Evolutionary conservation across 2,329 filamentous ascomycete species (phyloP), one percentile per base, ranked within the genome.

Genomic region (Botrytis deweyae): DNA sequence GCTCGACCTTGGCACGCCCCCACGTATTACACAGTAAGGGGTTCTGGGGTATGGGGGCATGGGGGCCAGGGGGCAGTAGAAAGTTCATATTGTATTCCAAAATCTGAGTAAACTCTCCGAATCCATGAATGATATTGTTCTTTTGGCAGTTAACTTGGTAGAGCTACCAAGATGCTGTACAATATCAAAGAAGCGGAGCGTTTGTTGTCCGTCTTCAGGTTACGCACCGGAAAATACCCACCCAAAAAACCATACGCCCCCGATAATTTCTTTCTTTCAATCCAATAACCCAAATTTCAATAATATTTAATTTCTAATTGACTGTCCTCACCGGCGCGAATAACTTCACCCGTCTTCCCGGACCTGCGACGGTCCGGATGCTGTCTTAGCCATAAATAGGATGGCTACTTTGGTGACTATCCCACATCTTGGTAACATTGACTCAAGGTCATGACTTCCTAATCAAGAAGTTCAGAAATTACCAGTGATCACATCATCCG

Each of bases 1-100:
- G 70, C 70, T 72, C 49, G 18, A 66, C 22, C 70, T 72, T 66
- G 70, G 61, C 70, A 42, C 33, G 42, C 36, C 49, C 40, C 38
- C 70, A 44, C 18, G 61, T 33, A 72, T 22, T 58, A n/a, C 9
- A 63, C 9, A 63, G 61, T 42, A 58, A 55, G 49, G 65, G 49
- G 65, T n/a, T 40, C 36, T 20, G 46, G 46, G 16, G 18, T 12
- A 38, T 20, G 65, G 46, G 46, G 18, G 18, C 20, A 38, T 20
- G 65, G 46, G 46, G 18, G 18, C 49, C 18, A 33, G 25, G 62
- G 7, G 40, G n/a, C 40, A 55, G 64, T 33, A 40, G n/a, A 33
- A 29, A 55, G 29, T 55, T 33, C 16, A 20, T 25, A 25, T 22
- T 14, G 18, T 40, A 58, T 8, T 16, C 46, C 42, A 18, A 12